These are phyloP conservation scores for Penicillium salamii DNA, from an alignment of 495 filamentous ascomycete genomes.

Conservation along the genomic window DNA sequence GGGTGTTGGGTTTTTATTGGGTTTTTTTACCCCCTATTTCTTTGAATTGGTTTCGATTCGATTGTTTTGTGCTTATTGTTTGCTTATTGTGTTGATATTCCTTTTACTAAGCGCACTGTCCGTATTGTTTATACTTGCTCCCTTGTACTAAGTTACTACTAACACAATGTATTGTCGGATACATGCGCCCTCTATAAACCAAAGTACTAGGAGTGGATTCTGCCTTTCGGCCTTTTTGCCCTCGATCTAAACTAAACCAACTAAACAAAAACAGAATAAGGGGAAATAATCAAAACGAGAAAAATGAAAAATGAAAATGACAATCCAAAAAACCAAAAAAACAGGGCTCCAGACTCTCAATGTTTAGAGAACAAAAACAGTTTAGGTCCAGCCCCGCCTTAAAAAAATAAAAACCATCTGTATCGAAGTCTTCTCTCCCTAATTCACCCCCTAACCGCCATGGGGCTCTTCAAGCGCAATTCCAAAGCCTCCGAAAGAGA, in stretches of 20 bases:
- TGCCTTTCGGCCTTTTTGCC: constrained; percentile 1
- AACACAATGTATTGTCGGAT: no score
- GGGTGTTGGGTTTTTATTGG: not conserved
- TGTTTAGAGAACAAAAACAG: no score
- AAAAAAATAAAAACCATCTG: not conserved
- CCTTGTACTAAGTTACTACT: no score
- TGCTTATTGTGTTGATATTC: no score
- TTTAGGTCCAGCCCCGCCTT: not conserved
- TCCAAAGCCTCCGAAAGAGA: constrained; percentile 51
- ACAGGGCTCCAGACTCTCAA: no score
- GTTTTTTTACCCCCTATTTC: not conserved
- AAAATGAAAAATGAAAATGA: no score
- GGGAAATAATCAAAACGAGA: no score
- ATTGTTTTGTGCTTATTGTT: not conserved
- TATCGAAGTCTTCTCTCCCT: not conserved
- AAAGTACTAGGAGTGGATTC: not conserved
- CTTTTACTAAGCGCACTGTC: no score
- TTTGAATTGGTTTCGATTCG: no score
- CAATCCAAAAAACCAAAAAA: no score
- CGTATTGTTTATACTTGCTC: no score
- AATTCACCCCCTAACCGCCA: constrained; percentile 17
- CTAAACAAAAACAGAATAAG: no score
- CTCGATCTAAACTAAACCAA: not conserved
- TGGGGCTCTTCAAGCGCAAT: constrained; percentile 66
- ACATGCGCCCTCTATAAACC: not conserved